Evolutionary conservation across 2,329 filamentous ascomycete species (phyloP), one percentile per base, ranked within the genome.

Genomic region (Tolypocladium album): DNA sequence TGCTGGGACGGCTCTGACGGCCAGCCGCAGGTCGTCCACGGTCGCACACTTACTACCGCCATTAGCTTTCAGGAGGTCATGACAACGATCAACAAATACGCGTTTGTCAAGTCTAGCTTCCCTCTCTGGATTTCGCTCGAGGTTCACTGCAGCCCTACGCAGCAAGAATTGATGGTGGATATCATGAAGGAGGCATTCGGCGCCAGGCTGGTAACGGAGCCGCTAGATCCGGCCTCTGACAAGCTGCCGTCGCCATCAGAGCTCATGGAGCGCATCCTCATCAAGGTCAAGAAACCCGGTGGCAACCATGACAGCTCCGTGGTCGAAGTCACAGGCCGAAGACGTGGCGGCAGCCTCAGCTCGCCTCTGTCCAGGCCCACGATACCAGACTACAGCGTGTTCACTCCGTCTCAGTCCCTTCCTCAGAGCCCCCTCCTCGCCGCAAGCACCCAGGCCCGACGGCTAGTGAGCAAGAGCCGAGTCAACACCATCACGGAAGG

Each of bases 1-100:
- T 97, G 93, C 74, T 99, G 94, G 94, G 92, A 99, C 73, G 94
- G 94, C 20, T 82, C 84, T 58, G 88, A 96, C 70, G 91, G 90
- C 45, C 85, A 90, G 67, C 94, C 94, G 0, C 85, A 92, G 58
- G 94, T 99, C 39, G 92, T 90, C 63, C 94, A 99, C 68, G 94
- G 94, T 31, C 87, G 88, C 61, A 96, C 92, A 0, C 81, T 95
- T 74, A 97, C 94, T 0, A 93, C 86, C 15, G 88, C 89, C 61
- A 92, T 97, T 59, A 85, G 89, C 43, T 99, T 99, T 75, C 83
- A 86, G 55, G 93, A 97, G 72, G 93, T 93, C 64, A 91, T 99
- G 76, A 88, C 87, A 34, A 92, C 92, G 57, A 94, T 99, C 72
- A 90, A 92, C 74, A 92, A 93, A 71, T 97, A 97, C 71, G 94